phyloP scores from a whole-genome alignment of 768 basidiomycete genomes.

The Clathrus columnatus region DNA sequence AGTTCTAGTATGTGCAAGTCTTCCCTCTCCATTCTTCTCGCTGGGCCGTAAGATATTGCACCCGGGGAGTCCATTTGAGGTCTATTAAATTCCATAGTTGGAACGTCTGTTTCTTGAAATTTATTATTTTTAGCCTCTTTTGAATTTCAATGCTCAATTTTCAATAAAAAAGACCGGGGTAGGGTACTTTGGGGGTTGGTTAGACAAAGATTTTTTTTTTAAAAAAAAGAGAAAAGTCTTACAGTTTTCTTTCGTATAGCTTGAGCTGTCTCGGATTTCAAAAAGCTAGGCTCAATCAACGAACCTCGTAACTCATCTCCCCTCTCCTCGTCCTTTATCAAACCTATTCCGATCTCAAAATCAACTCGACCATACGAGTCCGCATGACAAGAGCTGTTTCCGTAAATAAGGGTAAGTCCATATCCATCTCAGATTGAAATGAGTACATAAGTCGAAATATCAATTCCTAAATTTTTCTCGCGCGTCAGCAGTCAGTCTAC shows the following conservation, averaged over 20 bases:
- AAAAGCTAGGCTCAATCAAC: constrained; percentile 61
- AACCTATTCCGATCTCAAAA: constrained; percentile 30
- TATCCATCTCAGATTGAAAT: too few species aligned
- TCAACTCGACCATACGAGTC: constrained; percentile 33
- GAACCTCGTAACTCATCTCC: constrained; percentile 38
- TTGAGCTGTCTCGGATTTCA: constrained; percentile 49
- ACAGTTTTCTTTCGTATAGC: constrained; percentile 64
- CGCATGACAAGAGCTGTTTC: too few species aligned
- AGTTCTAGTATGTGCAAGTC: constrained; percentile 52
- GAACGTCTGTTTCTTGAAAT: constrained; percentile 12
- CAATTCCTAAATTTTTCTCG: too few species aligned
- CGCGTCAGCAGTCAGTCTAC: too few species aligned
- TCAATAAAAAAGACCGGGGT: constrained; percentile 52
- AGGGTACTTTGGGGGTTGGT: constrained; percentile 41
- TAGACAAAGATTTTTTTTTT: not conserved
- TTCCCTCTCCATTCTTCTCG: constrained; percentile 93
- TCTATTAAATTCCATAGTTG: constrained; percentile 15
- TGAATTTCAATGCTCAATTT: constrained; percentile 42
- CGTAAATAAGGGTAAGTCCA: too few species aligned
- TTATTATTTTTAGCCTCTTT: constrained; percentile 14
- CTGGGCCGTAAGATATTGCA: constrained; percentile 53
- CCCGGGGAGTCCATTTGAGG: constrained; percentile 53
- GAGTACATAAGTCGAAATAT: too few species aligned
- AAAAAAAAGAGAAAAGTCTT: constrained; percentile 11
- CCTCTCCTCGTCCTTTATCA: constrained; percentile 51